Conservation (phyloP, 2,329 filamentous ascomycete species). For the Fusarium incarnatum region DNA sequence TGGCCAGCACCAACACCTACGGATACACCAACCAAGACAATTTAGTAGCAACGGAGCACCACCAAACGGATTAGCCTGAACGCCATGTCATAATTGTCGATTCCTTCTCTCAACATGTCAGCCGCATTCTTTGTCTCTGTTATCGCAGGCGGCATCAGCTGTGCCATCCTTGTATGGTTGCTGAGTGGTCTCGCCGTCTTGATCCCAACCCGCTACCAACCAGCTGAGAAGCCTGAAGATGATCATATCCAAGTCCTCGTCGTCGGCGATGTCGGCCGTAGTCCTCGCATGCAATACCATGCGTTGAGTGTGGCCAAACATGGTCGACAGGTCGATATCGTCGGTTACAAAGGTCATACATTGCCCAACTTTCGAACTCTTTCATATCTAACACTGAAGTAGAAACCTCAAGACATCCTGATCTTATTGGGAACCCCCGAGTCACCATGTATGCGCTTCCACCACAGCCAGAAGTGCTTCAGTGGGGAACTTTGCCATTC, state of each 20-base stretch:
- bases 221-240: constrained; percentile 51
- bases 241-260: constrained; percentile 82
- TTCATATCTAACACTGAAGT: constrained; percentile 14
- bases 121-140: constrained; percentile 51
- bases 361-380: not conserved
- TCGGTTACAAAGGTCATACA: constrained; percentile 82
- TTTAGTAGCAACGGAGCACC: constrained; percentile 10
- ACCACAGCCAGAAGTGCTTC: constrained; percentile 73
- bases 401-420: constrained; percentile 86
- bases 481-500: constrained; percentile 79
- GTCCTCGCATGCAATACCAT: constrained; percentile 98
- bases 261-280: constrained; percentile 93
- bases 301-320: constrained; percentile 89
- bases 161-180: constrained; percentile 48
- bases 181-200: constrained; percentile 37
- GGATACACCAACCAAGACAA: constrained; percentile 3
- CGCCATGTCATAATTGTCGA: constrained; percentile 24
- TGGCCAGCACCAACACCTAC: constrained; percentile 19
- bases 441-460: constrained; percentile 79
- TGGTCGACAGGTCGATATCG: constrained; percentile 82
- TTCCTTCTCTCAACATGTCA: constrained; percentile 32
- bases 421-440: constrained; percentile 74
- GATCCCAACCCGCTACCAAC: constrained; percentile 53
- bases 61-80: constrained; percentile 20
- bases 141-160: constrained; percentile 51